These are phyloP conservation scores for Penicillium turbatum DNA, from an alignment of 495 filamentous ascomycete species.

Conservation along the genomic window DNA sequence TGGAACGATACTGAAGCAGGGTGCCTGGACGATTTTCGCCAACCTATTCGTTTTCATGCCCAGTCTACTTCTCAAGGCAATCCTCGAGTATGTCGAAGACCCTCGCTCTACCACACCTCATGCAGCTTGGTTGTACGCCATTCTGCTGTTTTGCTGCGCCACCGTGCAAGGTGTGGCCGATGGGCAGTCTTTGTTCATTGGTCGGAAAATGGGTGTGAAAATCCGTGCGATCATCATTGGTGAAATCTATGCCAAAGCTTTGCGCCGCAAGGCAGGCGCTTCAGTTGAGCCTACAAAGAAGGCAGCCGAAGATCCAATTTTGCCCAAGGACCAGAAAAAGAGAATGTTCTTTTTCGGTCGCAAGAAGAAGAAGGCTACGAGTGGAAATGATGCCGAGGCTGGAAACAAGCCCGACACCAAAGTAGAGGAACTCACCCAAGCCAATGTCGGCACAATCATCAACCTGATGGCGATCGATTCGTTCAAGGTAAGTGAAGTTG, in stretches of 20 bases:
- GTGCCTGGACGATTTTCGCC: constrained; percentile 68
- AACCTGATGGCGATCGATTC: constrained; percentile 99
- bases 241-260: constrained; percentile 94
- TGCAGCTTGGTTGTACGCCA: constrained; percentile 94
- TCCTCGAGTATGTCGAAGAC: constrained; percentile 87
- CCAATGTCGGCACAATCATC: constrained; percentile 92
- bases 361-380: constrained; percentile 49
- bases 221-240: constrained; percentile 93
- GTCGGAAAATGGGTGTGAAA: constrained; percentile 88
- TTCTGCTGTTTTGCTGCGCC: constrained; percentile 78
- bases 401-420: constrained; percentile 37
- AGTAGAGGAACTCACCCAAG: constrained; percentile 56
- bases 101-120: constrained; percentile 74
- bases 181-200: constrained; percentile 88
- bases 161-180: constrained; percentile 72
- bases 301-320: constrained; percentile 31
- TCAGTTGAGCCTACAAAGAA: constrained; percentile 54
- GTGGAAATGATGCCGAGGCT: constrained; percentile 30
- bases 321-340: constrained; percentile 42
- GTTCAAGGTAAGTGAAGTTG: constrained; percentile 93
- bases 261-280: constrained; percentile 85
- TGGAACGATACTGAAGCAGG: constrained; percentile 69
- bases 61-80: constrained; percentile 83
- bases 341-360: constrained; percentile 52
- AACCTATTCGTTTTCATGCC: constrained; percentile 85